Percentiles rank a stretch among this genome's conserved stretches.
These are phyloP conservation scores for Crithidia acanthocephali DNA, from an alignment of 208 protist genomes.

Conservation along the genomic window DNA sequence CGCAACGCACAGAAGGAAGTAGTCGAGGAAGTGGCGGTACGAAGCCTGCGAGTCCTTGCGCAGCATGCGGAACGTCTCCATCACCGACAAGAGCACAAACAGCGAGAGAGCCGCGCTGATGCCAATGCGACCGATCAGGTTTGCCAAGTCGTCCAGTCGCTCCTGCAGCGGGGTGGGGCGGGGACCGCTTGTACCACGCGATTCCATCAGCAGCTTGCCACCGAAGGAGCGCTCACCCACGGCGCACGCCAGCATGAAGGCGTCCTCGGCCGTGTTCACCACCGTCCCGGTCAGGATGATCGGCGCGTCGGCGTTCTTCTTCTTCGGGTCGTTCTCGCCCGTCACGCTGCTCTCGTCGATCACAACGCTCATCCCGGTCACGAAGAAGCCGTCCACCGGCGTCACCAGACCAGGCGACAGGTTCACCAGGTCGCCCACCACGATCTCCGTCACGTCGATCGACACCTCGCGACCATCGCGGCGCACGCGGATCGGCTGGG, in stretches of 20 bases:
- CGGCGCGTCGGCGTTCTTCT: constrained; percentile 68
- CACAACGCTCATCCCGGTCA: constrained; percentile 77
- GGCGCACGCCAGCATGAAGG: constrained; percentile 90
- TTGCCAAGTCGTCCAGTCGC: constrained; percentile 91
- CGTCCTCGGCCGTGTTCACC: constrained; percentile 87
- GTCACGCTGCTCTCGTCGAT: constrained; percentile 95
- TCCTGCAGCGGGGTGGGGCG: constrained; percentile 94
- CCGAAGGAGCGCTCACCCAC: constrained; percentile 94
- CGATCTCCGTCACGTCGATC: constrained; percentile 94
- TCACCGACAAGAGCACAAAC: constrained; percentile 55
- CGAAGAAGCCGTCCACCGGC: constrained; percentile 94
- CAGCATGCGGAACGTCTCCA: constrained; percentile 52
- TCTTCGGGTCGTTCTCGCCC: constrained; percentile 91
- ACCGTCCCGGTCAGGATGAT: constrained; percentile 91
- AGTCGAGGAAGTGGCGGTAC: constrained; percentile 67
- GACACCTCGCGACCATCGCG: constrained; percentile 80
- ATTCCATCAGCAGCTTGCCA: constrained; percentile 90
- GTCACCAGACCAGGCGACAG: constrained; percentile 90
- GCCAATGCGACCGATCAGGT: constrained; percentile 91
- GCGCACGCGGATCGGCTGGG: constrained; percentile 87
- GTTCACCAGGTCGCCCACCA: constrained; percentile 96
- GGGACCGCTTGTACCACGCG: constrained; percentile 36
- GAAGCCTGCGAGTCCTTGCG: constrained; percentile 27
- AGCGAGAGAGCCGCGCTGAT: constrained; percentile 74
- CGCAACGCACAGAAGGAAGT: constrained; percentile 93